Evolutionary conservation across 306 rosid species (phyloP).

Genomic region (Canavalia ensiformis): DNA sequence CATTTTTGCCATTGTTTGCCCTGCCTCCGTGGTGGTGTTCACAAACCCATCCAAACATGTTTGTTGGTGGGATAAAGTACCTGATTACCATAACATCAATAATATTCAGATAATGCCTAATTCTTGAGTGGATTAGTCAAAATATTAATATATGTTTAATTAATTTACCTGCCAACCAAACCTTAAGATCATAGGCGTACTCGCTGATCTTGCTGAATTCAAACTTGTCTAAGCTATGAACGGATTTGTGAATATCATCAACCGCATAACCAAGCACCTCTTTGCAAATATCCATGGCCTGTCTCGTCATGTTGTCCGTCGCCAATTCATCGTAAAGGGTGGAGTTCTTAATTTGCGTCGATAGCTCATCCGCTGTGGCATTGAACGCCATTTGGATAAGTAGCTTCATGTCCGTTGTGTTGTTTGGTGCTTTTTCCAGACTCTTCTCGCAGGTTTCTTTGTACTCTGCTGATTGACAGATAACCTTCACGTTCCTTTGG

Average conservation of each 20-base stretch:
- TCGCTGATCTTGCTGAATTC: slow-evolving; percentile 45
- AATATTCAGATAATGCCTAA: no score
- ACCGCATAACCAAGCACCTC: slow-evolving; percentile 79
- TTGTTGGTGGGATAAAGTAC: slow-evolving; percentile 55
- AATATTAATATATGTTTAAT: no score
- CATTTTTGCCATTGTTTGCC: slow-evolving; percentile 57
- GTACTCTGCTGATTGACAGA: slow-evolving; percentile 70
- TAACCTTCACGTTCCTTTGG: slow-evolving; percentile 49
- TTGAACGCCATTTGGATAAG: slow-evolving; percentile 65
- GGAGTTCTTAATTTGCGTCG: slow-evolving; percentile 45
- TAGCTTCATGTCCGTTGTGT: slow-evolving; percentile 56
- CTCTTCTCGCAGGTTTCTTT: slow-evolving; percentile 60
- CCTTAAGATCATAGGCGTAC: slow-evolving; percentile 64
- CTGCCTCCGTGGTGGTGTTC: slow-evolving; percentile 62
- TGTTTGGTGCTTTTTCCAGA: slow-evolving; percentile 42
- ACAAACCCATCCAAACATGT: slow-evolving; percentile 83
- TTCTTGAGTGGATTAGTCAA: no score
- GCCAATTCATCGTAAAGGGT: slow-evolving; percentile 49
- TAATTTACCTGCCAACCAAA: slow-evolving; percentile 74
- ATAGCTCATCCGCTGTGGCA: slow-evolving; percentile 50
- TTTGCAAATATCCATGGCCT: slow-evolving; percentile 71
- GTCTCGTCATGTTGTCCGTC: slow-evolving; percentile 55
- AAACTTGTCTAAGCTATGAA: slow-evolving; percentile 51
- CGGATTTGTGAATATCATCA: slow-evolving; percentile 59
- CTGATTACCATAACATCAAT: no score